Conservation (phyloP, 345 rosid genomes). For the Hevea brasiliensis region DNA sequence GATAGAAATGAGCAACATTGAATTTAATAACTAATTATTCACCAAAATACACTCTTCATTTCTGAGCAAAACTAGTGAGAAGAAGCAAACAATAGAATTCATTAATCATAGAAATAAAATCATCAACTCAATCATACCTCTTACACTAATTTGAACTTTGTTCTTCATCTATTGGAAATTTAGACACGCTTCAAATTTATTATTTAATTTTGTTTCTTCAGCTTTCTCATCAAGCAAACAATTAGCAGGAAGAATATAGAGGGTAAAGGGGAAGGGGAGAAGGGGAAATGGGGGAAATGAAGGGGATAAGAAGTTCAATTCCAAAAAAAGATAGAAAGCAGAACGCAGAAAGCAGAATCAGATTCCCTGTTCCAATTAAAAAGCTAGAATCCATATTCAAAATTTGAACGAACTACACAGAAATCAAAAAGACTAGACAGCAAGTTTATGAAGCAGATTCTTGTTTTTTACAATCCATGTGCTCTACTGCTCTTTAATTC, state of each 20-base stretch:
- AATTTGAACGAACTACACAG: not conserved
- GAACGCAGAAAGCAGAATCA: conserved; percentile 20
- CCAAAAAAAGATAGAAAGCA: conserved; percentile 7
- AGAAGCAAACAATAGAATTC: not conserved
- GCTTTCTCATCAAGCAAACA: conserved; percentile 1
- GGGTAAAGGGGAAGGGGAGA: not conserved
- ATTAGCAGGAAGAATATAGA: not conserved
- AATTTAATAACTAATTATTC: conserved; percentile 8
- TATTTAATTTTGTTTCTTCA: not conserved
- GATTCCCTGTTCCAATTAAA: conserved; percentile 20
- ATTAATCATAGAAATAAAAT: not conserved
- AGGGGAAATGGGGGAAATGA: not conserved
- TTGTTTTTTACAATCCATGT: not conserved
- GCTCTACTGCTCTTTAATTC: not conserved
- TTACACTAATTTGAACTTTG: not conserved
- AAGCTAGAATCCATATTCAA: not conserved
- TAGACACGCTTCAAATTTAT: not conserved
- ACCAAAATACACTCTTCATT: not conserved
- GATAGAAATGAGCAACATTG: not conserved
- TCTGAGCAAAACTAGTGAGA: not conserved
- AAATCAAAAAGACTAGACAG: not conserved
- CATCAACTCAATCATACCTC: conserved; percentile 6
- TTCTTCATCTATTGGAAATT: not conserved
- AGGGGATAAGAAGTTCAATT: not conserved
- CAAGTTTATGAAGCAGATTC: conserved; percentile 6